Percentiles rank a stretch among this genome's conserved stretches.
These are phyloP conservation scores for Symbiodinium pilosum DNA, from an alignment of 73 alveolate genomes.

Conservation along the genomic window DNA sequence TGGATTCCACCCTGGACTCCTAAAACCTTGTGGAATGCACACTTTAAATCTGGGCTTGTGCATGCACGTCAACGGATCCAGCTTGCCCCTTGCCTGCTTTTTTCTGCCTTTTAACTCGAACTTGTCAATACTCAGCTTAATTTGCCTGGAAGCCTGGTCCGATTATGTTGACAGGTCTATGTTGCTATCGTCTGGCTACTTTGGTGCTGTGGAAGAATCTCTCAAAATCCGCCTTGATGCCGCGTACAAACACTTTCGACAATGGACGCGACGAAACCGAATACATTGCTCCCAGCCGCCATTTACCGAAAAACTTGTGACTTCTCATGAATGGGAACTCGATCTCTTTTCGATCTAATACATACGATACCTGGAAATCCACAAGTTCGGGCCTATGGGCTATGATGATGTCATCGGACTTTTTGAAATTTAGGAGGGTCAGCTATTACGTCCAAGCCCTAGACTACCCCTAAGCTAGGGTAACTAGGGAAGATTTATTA, in stretches of 20 bases:
- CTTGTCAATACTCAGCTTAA: neutral
- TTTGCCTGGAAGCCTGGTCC: too few relatives aligned
- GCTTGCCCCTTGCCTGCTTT: neutral
- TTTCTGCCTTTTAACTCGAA: neutral
- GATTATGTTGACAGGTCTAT: neutral
- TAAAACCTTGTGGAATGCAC: slow-evolving; percentile 39
- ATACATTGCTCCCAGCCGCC: neutral
- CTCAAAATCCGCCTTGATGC: neutral
- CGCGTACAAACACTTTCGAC: neutral
- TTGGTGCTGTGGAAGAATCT: neutral
- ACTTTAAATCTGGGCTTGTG: slow-evolving; percentile 12
- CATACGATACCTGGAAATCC: too few relatives aligned
- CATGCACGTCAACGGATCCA: neutral
- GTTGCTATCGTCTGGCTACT: neutral
- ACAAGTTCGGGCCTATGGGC: too few relatives aligned
- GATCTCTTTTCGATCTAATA: too few relatives aligned
- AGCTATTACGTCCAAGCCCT: too few relatives aligned
- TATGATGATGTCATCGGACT: too few relatives aligned
- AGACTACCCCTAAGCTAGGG: too few relatives aligned
- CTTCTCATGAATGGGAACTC: too few relatives aligned
- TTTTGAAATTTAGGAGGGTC: too few relatives aligned
- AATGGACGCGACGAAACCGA: neutral
- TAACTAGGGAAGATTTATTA: too few relatives aligned
- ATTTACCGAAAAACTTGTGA: neutral
- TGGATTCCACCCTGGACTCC: slow-evolving; percentile 24